A percentile compares a stretch with the other conserved stretches of the same genome.
Conservation (phyloP, 1,284 basidiomycete genomes). For the Cutaneotrichosporon sp. region DNA sequence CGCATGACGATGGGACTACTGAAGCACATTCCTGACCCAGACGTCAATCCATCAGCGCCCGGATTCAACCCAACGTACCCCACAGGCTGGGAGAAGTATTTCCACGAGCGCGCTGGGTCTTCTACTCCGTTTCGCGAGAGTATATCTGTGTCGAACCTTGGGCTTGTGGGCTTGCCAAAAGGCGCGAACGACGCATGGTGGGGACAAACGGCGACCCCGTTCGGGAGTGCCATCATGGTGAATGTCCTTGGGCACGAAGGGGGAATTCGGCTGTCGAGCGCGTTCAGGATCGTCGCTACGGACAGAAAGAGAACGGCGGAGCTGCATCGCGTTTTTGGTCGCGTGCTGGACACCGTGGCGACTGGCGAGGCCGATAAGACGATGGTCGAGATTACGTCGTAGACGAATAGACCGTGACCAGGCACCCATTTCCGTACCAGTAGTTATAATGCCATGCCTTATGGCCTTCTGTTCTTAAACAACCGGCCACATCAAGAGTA, state of each 20-base stretch:
- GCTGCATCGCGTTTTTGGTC: slow-evolving; percentile 7
- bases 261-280: slow-evolving; percentile 26
- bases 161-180: slow-evolving; percentile 21
- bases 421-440: no score
- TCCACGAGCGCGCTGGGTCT: slow-evolving; percentile 17
- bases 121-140: slow-evolving; percentile 16
- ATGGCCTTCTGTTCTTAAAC: no score
- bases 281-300: slow-evolving; percentile 27
- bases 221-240: slow-evolving; percentile 18
- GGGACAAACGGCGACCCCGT: slow-evolving; percentile 28
- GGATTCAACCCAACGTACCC: slow-evolving; percentile 19
- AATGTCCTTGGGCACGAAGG: slow-evolving; percentile 31
- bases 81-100: slow-evolving; percentile 42
- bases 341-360: slow-evolving; percentile 9
- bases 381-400: slow-evolving; percentile 9
- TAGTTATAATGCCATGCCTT: no score
- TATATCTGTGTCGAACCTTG: slow-evolving; percentile 39
- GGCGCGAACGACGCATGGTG: slow-evolving; percentile 31
- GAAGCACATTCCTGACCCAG: slow-evolving; percentile 30
- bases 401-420: background rate
- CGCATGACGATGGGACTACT: slow-evolving; percentile 31
- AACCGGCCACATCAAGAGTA: no score
- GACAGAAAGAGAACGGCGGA: background rate
- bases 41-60: background rate
- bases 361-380: slow-evolving; percentile 7